phyloP scores from a whole-genome alignment of 1,284 basidiomycete species.

The Peniophora sp. region DNA sequence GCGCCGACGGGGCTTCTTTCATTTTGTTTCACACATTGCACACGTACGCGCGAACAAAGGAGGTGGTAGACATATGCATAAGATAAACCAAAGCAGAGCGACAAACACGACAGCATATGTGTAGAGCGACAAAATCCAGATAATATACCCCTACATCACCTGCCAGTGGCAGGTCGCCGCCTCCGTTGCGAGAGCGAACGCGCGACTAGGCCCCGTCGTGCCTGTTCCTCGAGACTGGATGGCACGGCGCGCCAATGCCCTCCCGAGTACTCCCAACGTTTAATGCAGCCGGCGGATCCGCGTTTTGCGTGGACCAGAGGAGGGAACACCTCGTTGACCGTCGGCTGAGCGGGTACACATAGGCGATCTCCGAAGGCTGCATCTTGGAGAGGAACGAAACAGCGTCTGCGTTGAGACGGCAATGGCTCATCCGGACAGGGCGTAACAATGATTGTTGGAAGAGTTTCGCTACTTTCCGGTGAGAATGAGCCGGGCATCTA shows the following conservation, averaged over 20 bases:
- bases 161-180: no score
- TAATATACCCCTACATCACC: no score
- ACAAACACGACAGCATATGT: no score
- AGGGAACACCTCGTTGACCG: constrained; percentile 41
- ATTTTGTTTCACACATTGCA: no score
- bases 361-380: constrained; percentile 41
- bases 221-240: constrained; percentile 40
- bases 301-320: constrained; percentile 24
- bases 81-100: no score
- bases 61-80: no score
- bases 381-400: constrained; percentile 46
- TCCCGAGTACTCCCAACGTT: constrained; percentile 37
- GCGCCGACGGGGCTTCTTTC: no score
- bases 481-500: constrained; percentile 19
- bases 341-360: constrained; percentile 40
- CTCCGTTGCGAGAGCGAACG: constrained; percentile 12
- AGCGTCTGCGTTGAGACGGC: constrained; percentile 33
- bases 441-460: constrained; percentile 45
- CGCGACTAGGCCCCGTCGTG: constrained; percentile 32
- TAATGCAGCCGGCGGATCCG: constrained; percentile 22
- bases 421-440: constrained; percentile 30
- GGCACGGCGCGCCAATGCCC: constrained; percentile 48
- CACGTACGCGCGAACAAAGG: no score
- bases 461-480: constrained; percentile 9
- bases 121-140: no score